phyloP scores from a whole-genome alignment of 2,329 filamentous ascomycete species.

The Fusarium sp. region DNA sequence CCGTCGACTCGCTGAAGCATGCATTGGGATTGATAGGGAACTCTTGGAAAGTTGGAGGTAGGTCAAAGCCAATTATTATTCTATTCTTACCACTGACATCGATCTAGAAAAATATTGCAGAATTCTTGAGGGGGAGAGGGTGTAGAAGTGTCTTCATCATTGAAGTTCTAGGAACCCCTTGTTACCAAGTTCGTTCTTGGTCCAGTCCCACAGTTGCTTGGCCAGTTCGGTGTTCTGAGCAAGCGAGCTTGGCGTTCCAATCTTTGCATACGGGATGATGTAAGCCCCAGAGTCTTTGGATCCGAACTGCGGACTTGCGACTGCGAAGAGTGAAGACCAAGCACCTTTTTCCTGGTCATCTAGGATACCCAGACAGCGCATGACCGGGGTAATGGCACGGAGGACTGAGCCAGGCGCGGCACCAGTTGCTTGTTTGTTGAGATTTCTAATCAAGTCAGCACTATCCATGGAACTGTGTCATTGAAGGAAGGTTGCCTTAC shows the following conservation, averaged over 20 bases:
- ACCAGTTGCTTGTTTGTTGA: neutral
- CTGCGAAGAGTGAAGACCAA: neutral
- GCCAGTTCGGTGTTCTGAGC: neutral
- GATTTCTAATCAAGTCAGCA: neutral
- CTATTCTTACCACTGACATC: neutral
- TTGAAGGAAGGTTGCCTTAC: neutral
- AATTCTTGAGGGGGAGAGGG: neutral
- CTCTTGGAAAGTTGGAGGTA: neutral
- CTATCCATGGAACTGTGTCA: neutral
- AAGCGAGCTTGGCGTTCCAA: neutral
- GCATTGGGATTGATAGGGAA: neutral
- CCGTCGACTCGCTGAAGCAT: neutral
- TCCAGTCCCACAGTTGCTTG: neutral
- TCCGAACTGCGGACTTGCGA: neutral
- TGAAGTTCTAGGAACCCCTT: neutral
- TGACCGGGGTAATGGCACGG: neutral
- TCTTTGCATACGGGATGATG: neutral
- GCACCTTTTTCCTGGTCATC: neutral
- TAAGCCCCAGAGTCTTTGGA: neutral
- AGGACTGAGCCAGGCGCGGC: neutral
- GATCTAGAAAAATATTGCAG: neutral
- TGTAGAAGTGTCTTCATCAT: neutral
- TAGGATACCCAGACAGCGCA: neutral
- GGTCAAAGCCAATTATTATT: neutral
- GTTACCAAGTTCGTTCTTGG: neutral